Evolutionary conservation across 345 rosid species (phyloP).

Genomic region (Hevea brasiliensis): DNA sequence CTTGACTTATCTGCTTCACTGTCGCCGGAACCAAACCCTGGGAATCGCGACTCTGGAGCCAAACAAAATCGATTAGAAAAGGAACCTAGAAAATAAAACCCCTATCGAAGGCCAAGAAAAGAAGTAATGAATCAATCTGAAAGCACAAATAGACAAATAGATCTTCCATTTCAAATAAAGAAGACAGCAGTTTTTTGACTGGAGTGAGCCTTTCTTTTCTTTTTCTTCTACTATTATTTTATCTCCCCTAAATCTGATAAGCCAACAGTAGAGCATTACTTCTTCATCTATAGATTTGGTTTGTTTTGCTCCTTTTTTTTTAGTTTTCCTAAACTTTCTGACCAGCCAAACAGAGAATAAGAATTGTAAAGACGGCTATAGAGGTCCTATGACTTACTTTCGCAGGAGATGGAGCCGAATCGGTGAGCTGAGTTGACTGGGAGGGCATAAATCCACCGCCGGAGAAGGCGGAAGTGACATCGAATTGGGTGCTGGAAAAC

Average conservation of each 20-base stretch:
- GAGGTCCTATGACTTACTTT: conserved; percentile 39
- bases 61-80: background rate
- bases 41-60: conserved; percentile 57
- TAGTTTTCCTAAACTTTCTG: background rate
- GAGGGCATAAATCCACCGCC: too few species aligned
- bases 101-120: too few species aligned
- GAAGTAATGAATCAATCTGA: too few species aligned
- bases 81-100: background rate
- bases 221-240: too few species aligned
- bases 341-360: background rate
- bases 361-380: background rate
- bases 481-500: conserved; percentile 77
- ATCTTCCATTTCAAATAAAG: background rate
- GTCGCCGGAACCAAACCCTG: conserved; percentile 73
- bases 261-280: background rate
- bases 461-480: conserved; percentile 43
- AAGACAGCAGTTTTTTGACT: background rate
- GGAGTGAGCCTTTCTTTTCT: background rate
- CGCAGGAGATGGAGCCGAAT: conserved; percentile 49
- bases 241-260: background rate
- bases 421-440: conserved; percentile 57
- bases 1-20: conserved; percentile 80
- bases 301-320: too few species aligned
- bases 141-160: background rate
- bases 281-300: background rate